These are phyloP conservation scores for Falciphora oryzae DNA, from an alignment of 2,329 filamentous ascomycete species.

Conservation along the genomic window DNA sequence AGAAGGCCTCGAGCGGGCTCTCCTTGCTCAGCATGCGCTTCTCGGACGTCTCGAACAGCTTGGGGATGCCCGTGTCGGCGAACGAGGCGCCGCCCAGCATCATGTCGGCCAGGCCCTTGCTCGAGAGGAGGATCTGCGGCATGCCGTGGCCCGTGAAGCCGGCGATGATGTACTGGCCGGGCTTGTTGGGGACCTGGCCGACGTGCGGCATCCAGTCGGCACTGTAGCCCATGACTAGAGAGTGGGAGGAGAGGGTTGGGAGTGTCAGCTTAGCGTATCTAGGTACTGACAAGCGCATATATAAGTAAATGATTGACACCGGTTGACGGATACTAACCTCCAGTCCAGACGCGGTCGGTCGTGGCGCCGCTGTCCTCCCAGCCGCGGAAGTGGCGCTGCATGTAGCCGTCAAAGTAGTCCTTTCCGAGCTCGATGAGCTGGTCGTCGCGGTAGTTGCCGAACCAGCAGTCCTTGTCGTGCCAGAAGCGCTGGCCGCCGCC, in stretches of 20 bases:
- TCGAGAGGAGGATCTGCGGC: constrained; percentile 36
- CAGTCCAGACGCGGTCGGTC: constrained; percentile 29
- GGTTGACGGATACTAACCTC: too few species aligned
- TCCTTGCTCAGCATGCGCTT: constrained; percentile 20
- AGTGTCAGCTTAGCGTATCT: too few species aligned
- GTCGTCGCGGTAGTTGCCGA: constrained; percentile 39
- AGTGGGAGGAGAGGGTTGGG: not conserved
- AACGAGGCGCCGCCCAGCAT: constrained; percentile 24
- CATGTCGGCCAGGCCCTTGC: constrained; percentile 36
- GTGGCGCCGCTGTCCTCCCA: constrained; percentile 39
- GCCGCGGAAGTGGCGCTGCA: constrained; percentile 40
- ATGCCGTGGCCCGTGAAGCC: constrained; percentile 49
- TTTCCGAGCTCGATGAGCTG: constrained; percentile 35
- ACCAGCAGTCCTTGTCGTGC: constrained; percentile 33
- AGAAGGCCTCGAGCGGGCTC: constrained; percentile 12
- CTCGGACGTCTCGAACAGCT: constrained; percentile 27
- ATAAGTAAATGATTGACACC: too few species aligned
- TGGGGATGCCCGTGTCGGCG: constrained; percentile 30
- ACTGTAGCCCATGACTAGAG: constrained; percentile 36
- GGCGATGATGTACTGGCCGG: constrained; percentile 37
- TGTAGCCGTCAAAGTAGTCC: constrained; percentile 41
- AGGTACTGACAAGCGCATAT: too few species aligned
- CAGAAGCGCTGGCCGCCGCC: constrained; percentile 27
- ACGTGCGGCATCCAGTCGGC: constrained; percentile 37
- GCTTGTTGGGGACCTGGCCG: constrained; percentile 33